A percentile compares a stretch with the other conserved stretches of the same genome.
phyloP scores from a whole-genome alignment of 169 alveolate genomes.

The Eimeria tenella region DNA sequence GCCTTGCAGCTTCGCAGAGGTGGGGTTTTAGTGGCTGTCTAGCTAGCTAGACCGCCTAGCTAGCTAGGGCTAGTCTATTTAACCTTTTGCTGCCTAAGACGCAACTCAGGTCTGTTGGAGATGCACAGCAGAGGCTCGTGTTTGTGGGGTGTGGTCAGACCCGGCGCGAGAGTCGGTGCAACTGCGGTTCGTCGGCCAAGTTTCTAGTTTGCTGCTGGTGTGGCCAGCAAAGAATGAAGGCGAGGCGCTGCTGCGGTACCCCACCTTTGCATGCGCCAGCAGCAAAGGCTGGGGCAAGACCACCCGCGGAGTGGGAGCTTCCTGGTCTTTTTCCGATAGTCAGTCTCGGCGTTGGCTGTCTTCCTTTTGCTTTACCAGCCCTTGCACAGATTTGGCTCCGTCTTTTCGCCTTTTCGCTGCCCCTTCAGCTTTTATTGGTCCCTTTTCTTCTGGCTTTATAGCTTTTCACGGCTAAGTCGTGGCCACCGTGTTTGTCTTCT shows the following conservation, averaged over 20 bases:
- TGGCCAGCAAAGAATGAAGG: background rate
- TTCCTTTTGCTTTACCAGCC: background rate
- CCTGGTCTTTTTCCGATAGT: background rate
- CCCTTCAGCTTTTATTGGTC: too few relatives aligned
- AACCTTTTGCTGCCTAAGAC: too few relatives aligned
- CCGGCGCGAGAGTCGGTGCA: slow-evolving; percentile 1
- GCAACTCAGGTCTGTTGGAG: too few relatives aligned
- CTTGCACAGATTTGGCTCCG: background rate
- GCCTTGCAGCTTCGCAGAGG: too few relatives aligned
- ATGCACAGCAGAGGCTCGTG: background rate
- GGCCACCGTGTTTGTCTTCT: background rate
- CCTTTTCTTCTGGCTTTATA: background rate
- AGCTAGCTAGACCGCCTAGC: too few relatives aligned
- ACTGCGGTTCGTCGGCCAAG: slow-evolving; percentile 1
- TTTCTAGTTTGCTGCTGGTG: slow-evolving; percentile 13
- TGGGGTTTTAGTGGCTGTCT: too few relatives aligned
- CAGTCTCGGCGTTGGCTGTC: background rate
- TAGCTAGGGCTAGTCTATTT: too few relatives aligned
- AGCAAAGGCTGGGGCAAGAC: slow-evolving; percentile 36
- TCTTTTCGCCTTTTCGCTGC: background rate
- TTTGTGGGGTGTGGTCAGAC: background rate
- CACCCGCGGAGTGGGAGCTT: background rate
- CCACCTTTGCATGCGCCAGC: slow-evolving; percentile 30
- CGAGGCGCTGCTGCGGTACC: slow-evolving; percentile 9
- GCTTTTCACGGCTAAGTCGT: background rate